Percentiles rank a stretch among this genome's conserved stretches.
Evolutionary conservation across 257 asterid genomes (phyloP).

Genomic region (Solanum sitiens): DNA sequence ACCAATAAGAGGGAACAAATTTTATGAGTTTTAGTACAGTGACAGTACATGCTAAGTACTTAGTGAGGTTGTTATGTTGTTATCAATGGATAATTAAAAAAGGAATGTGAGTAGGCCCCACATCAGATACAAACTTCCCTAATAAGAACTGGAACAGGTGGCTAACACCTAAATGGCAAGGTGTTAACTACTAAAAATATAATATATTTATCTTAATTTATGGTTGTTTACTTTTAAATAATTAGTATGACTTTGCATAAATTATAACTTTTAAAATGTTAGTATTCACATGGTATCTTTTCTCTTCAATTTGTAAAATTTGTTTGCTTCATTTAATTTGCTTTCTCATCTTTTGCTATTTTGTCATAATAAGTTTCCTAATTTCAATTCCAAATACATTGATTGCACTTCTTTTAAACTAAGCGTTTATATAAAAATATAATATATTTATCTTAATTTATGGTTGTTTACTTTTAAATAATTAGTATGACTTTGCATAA

Average conservation of each 20-base stretch:
- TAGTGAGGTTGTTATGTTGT: background rate
- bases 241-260: background rate
- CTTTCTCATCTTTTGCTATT: background rate
- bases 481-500: background rate
- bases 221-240: background rate
- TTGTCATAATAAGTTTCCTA: background rate
- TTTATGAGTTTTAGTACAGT: background rate
- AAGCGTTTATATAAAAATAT: fast-evolving
- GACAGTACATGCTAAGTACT: background rate
- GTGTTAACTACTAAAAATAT: background rate
- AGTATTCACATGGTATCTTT: background rate
- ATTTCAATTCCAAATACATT: no score
- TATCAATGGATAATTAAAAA: background rate
- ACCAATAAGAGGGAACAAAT: background rate
- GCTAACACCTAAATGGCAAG: background rate
- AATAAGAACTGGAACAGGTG: background rate
- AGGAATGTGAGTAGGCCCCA: background rate
- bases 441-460: background rate
- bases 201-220: background rate
- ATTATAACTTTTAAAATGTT: background rate
- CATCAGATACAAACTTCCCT: background rate
- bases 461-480: background rate
- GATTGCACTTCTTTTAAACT: background rate
- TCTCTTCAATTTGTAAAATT: background rate
- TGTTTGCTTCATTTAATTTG: background rate